phyloP scores from a whole-genome alignment of 305 asterid species.

The Andrographis paniculata region DNA sequence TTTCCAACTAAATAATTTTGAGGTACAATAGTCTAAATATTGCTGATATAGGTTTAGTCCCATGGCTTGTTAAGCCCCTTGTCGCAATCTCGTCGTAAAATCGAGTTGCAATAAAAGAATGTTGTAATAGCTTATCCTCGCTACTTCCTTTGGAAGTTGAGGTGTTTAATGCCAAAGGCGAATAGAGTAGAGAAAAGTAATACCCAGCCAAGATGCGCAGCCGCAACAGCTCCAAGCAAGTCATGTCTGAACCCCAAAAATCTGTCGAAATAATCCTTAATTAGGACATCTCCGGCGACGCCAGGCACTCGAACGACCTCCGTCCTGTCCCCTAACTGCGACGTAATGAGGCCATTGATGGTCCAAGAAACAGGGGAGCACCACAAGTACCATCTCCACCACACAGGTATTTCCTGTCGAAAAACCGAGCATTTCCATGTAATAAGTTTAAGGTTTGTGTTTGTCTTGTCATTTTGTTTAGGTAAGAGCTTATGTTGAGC shows the following conservation, averaged over 20 bases:
- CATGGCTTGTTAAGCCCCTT: too few species aligned
- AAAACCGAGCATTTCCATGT: too few species aligned
- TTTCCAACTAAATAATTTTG: too few species aligned
- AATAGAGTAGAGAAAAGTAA: constrained; percentile 49
- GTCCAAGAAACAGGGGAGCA: constrained; percentile 33
- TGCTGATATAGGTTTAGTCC: too few species aligned
- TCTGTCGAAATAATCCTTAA: constrained; percentile 22
- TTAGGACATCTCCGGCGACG: constrained; percentile 21
- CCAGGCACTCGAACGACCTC: constrained; percentile 27
- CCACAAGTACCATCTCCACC: constrained; percentile 44
- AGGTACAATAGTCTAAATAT: too few species aligned
- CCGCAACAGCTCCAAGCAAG: constrained; percentile 45
- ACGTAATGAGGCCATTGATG: constrained; percentile 30
- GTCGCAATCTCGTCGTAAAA: too few species aligned
- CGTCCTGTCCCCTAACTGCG: constrained; percentile 26
- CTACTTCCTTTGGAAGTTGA: constrained; percentile 59
- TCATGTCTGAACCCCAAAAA: constrained; percentile 27
- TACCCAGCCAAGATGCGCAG: constrained; percentile 65
- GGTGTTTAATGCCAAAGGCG: constrained; percentile 57
- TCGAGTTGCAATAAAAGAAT: too few species aligned
- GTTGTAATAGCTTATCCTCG: background rate
- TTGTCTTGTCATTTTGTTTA: too few species aligned
- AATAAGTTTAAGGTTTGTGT: too few species aligned
- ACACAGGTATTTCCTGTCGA: constrained; percentile 28
- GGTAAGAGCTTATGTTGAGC: too few species aligned